A percentile compares a stretch with the other conserved stretches of the same genome.
Conservation (phyloP, 139 green algal species). For the Picochlorum sp. region DNA sequence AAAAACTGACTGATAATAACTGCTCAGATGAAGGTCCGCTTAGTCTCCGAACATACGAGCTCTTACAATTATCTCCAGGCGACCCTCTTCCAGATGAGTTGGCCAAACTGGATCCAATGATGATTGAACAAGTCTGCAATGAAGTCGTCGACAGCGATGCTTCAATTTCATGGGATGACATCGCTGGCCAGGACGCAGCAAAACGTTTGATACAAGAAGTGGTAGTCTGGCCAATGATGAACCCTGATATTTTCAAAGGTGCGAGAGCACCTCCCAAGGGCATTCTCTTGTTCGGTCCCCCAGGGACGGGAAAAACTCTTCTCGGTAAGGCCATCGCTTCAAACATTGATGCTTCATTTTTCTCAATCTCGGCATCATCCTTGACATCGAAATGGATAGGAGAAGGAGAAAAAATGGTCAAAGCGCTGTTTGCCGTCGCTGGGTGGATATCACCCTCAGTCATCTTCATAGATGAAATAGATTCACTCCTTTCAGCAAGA, state of each 20-base stretch:
- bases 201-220: constrained; percentile 87
- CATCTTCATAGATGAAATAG: constrained; percentile 99
- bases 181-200: constrained; percentile 61
- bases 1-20: constrained; percentile 35
- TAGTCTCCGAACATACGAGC: background rate
- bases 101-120: constrained; percentile 38
- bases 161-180: constrained; percentile 48
- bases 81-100: constrained; percentile 51
- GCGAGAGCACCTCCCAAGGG: constrained; percentile 73
- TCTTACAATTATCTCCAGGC: constrained; percentile 13
- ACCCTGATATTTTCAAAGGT: constrained; percentile 86
- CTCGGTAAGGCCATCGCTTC: constrained; percentile 88
- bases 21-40: constrained; percentile 17
- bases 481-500: constrained; percentile 84
- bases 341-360: constrained; percentile 97
- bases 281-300: constrained; percentile 83
- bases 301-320: constrained; percentile 87
- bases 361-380: constrained; percentile 87
- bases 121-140: constrained; percentile 63
- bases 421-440: constrained; percentile 84
- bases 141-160: constrained; percentile 49
- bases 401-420: constrained; percentile 94
- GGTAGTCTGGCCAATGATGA: constrained; percentile 93
- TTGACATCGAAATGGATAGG: constrained; percentile 99
- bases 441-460: constrained; percentile 71